Percentiles rank a stretch among this genome's conserved stretches.
phyloP scores from a whole-genome alignment of 306 rosid species.

The Abrus precatorius region DNA sequence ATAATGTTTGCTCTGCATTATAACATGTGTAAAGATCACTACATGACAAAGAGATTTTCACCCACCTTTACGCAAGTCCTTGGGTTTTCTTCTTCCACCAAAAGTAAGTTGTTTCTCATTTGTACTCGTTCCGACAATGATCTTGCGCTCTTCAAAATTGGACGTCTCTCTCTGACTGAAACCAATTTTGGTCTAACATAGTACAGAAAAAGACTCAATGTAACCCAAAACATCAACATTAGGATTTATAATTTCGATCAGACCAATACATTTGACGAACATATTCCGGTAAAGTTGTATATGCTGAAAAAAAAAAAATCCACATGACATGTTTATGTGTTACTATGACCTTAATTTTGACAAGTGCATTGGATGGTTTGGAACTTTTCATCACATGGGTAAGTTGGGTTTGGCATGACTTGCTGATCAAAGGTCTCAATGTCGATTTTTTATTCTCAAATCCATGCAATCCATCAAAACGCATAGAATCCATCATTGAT shows the following conservation, averaged over 20 bases:
- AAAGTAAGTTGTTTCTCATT: neutral
- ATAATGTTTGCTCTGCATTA: too few relatives aligned
- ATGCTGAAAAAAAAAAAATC: neutral
- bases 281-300: slow-evolving; percentile 33
- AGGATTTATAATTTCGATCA: neutral
- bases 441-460: slow-evolving; percentile 23
- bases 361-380: slow-evolving; percentile 35
- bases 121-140: neutral
- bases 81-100: neutral
- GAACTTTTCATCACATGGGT: slow-evolving; percentile 42
- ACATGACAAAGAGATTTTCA: too few relatives aligned
- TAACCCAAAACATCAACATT: slow-evolving; percentile 1
- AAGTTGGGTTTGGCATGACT: slow-evolving; percentile 9
- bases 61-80: too few relatives aligned
- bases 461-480: slow-evolving; percentile 23
- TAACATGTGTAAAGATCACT: too few relatives aligned
- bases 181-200: neutral
- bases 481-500: slow-evolving; percentile 45
- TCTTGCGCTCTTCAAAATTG: neutral
- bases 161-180: neutral
- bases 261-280: slow-evolving; percentile 1
- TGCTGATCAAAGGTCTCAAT: slow-evolving; percentile 27
- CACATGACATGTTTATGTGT: slow-evolving; percentile 37
- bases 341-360: slow-evolving; percentile 29
- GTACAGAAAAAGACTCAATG: slow-evolving; percentile 9